Percentiles rank a stretch among this genome's conserved stretches.
Evolutionary conservation across 2,329 filamentous ascomycete species (phyloP).

Genomic region (Fusarium veterinarium): DNA sequence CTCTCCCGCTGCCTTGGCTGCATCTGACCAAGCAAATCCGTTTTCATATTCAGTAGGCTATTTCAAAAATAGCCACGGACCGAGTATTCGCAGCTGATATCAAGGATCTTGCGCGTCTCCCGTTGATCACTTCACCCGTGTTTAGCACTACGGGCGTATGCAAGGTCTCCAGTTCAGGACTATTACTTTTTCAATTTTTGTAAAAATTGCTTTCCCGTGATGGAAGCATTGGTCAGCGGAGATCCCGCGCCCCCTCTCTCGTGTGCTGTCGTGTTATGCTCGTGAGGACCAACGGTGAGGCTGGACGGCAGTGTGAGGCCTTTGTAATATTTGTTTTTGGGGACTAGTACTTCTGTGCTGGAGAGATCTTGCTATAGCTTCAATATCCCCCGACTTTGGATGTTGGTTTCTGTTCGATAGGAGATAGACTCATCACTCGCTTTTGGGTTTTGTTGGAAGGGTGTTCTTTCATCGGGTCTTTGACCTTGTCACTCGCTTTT

Average conservation of each 20-base stretch:
- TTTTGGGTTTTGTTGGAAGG: slow-evolving; percentile 13
- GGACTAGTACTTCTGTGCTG: not conserved
- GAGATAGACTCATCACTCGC: slow-evolving; percentile 28
- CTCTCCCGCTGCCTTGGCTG: slow-evolving; percentile 17
- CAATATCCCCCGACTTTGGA: slow-evolving; percentile 29
- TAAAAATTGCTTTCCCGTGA: not conserved
- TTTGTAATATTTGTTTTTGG: slow-evolving; percentile 10
- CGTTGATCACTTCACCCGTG: not conserved
- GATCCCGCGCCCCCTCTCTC: slow-evolving; percentile 9
- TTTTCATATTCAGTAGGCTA: not conserved
- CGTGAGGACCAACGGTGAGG: slow-evolving; percentile 21
- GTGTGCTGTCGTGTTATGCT: slow-evolving; percentile 44
- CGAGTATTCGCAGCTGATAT: not conserved
- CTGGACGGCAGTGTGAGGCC: slow-evolving; percentile 22
- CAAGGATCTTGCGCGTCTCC: not conserved
- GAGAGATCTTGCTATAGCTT: slow-evolving; percentile 42
- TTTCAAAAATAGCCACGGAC: slow-evolving; percentile 21
- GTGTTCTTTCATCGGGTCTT: slow-evolving; percentile 12
- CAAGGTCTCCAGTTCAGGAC: not conserved
- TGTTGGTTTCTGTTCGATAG: not conserved
- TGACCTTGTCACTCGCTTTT: slow-evolving; percentile 27
- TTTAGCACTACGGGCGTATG: not conserved
- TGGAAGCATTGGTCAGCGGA: not conserved
- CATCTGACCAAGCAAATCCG: slow-evolving; percentile 5
- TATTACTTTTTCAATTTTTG: not conserved